Evolutionary conservation across 1,139 yeast species (phyloP), one percentile per base, ranked within the genome.

Genomic region (Lodderomyces parapsilosis): DNA sequence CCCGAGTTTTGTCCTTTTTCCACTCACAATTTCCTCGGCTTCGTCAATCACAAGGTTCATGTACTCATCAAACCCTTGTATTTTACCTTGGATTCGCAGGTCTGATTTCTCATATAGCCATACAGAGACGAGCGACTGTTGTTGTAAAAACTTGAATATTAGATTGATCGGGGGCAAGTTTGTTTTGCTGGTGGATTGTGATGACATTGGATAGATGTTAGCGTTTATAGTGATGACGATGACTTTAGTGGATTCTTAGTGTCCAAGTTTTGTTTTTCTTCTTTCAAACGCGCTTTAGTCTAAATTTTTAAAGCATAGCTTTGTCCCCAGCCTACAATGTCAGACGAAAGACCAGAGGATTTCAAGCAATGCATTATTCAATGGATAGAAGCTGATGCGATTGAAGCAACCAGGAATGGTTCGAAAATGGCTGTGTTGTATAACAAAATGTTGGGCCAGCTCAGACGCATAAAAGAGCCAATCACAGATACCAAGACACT

Each of bases 31-130:
- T 55, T 93, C 96, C 14, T 77, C 74, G 0, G 98, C 96, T 45
- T 90, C 93, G 47, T 88, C 96, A 11, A 94, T 68, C n/a, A 91
- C 98, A 14, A 94, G 66, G 57, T 94, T 94, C 99, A 94, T 93
- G 58, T 90, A 93, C 66, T 94, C 99, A 62, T 94, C 99, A 63
- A 94, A 93, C 1, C 99, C 99, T 55, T 80, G 73, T 39, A 93
- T 84, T 51, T 77, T 80, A 1, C 99, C 99, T 53, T 86, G 90
- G 23, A 94, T 79, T 49, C 95, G 74, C 53, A 78, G 74, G 27
- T 81, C 82, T 0, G 84, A 78, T 60, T 93, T 97, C 57, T 93
- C 98, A 54, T 76, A 90, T 20, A 91, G 72, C 97, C 97, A 91
- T 36, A 91, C 80, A 18, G 84, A 80, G 33, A 91, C 97, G 17